Percentiles rank a stretch among this genome's conserved stretches.
Conservation (phyloP, 768 basidiomycete genomes). For the Gymnopilus junonius region DNA sequence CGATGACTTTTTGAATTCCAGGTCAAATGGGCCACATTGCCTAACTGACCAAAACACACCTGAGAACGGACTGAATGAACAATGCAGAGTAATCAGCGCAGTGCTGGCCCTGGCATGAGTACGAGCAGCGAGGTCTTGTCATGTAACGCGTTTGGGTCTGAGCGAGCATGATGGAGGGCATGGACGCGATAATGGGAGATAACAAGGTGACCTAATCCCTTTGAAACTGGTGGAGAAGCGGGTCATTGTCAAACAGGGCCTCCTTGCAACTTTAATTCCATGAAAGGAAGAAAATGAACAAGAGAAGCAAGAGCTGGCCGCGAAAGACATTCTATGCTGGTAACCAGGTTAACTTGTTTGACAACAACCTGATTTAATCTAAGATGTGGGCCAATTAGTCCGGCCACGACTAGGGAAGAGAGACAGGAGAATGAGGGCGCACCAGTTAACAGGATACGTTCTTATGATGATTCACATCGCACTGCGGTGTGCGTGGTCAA, state of each 20-base stretch:
- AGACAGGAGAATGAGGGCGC: neutral
- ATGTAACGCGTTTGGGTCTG: neutral
- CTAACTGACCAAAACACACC: neutral
- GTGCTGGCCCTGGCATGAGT: neutral
- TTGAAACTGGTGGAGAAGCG: neutral
- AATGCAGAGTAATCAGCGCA: neutral
- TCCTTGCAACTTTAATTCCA: neutral
- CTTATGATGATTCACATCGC: neutral
- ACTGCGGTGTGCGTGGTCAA: neutral
- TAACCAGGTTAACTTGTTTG: neutral
- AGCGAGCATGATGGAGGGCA: neutral
- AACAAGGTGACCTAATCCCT: neutral
- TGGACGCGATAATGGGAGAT: neutral
- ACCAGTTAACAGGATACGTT: neutral
- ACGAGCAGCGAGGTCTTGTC: neutral
- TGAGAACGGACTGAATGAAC: neutral
- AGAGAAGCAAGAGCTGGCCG: neutral
- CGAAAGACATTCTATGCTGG: neutral
- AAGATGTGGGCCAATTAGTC: neutral
- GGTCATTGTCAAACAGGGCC: neutral
- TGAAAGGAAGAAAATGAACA: neutral
- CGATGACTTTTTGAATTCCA: neutral
- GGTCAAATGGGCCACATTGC: neutral
- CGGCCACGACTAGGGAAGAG: neutral
- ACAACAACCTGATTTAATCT: neutral